Evolutionary conservation across 495 filamentous ascomycete species (phyloP).

Genomic region (Cetradonia linearis): DNA sequence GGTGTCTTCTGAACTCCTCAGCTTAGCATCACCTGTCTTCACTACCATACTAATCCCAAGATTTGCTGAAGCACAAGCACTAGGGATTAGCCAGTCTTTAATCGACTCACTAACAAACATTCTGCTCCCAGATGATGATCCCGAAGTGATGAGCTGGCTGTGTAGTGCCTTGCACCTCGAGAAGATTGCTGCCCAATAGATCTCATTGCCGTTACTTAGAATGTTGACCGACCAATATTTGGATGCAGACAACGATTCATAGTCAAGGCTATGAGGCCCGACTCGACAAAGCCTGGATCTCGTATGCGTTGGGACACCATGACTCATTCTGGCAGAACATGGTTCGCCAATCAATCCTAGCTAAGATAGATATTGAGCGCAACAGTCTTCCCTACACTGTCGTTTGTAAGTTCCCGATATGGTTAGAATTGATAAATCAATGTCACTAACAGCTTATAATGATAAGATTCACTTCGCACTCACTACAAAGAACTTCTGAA

Average conservation of each 20-base stretch:
- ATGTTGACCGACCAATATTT: background rate
- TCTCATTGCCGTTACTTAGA: background rate
- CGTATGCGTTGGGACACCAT: background rate
- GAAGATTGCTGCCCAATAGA: background rate
- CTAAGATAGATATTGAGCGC: background rate
- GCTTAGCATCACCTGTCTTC: background rate
- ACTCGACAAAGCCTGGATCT: background rate
- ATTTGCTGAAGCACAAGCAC: background rate
- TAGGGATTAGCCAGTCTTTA: background rate
- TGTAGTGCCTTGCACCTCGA: constrained; percentile 20
- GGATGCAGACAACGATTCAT: background rate
- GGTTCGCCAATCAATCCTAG: background rate
- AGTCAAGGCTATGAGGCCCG: background rate
- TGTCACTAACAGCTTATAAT: background rate
- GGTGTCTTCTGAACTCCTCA: background rate
- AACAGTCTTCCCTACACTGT: background rate
- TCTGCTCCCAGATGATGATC: constrained; percentile 7
- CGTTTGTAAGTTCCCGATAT: background rate
- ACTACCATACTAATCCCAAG: background rate
- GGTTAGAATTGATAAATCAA: too few relatives aligned
- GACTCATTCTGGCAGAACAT: background rate
- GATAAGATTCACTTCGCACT: background rate
- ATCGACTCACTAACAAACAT: background rate
- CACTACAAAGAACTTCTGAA: background rate
- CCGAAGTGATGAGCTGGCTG: constrained; percentile 14